Base-by-base conservation (phyloP, 2,329 filamentous ascomycete species). In the Ophiosphaerella herpotricha region DNA sequence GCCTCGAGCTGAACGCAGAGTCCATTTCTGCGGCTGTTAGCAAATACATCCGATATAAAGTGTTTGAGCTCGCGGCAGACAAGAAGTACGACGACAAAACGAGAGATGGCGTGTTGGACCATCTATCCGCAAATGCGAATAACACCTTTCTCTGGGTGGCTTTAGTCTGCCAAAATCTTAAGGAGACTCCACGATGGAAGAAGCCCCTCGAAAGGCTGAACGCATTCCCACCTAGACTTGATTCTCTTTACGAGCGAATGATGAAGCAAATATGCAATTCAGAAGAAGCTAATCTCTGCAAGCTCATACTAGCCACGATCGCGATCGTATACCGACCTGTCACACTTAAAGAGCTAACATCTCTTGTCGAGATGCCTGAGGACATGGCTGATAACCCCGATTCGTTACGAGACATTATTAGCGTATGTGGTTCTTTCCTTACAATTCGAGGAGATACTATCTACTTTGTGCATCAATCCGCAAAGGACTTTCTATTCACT, bases 401-500 rank as follows among this genome's bases (percentile, higher is more conserved):
- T 4, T 9, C 39, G 24, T 35, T 46, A 12, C 33, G 18, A 39
- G 45, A 44, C 33, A 39, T 51, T n/a, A 44, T 52, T n/a, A 29
- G 7, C 11, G 33, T 31, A 2, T 79, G 73, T 51, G 72, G 74
- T 21, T 79, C 73, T 6, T 76, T 79, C 43, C 55, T 79, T 0
- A 74, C 63, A 2, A 13, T 44, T 5, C 75, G 26, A 61, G 60
- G 31, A 43, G 72, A 24, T 7, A 26, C 6, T 16, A 32, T 49
- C n/a, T 49, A 38, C 21, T 34, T 48, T 32, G 32, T 48, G 11
- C 39, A 57, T 29, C 71, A 76, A 48, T 78, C 76, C 1, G 77
- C 75, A 0, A 77, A 77, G 52, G 76, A 79, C 13, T 76, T 65
- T 52, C 46, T 80, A 1, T 24, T 72, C 75, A 35, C 64, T 69